Conservation (phyloP, 73 alveolate species). For the Tetrahymena borealis region DNA sequence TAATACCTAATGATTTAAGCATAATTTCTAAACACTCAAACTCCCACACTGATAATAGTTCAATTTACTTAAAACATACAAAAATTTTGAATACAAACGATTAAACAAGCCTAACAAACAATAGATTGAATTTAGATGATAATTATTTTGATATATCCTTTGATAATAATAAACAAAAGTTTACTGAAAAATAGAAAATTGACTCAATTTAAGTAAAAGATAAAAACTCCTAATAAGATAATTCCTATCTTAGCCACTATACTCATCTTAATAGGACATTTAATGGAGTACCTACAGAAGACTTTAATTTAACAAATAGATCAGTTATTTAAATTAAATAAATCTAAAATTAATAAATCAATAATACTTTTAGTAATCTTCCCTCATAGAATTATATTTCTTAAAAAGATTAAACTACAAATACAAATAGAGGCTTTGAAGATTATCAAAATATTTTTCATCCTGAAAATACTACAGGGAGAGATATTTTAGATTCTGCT, state of each 20-base stretch:
- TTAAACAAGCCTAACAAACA: background rate
- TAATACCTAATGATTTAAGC: background rate
- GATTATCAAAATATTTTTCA: background rate
- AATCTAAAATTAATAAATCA: too few relatives aligned
- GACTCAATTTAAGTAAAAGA: background rate
- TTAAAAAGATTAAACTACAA: too few relatives aligned
- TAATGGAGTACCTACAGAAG: too few relatives aligned
- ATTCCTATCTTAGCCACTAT: too few relatives aligned
- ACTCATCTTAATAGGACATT: too few relatives aligned
- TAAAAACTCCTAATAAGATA: too few relatives aligned
- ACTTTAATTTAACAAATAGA: too few relatives aligned
- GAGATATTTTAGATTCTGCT: background rate
- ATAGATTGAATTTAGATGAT: background rate
- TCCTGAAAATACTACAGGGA: background rate
- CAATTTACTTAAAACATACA: background rate
- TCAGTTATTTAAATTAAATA: too few relatives aligned
- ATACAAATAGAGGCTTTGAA: background rate
- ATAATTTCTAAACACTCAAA: background rate
- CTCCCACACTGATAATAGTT: background rate
- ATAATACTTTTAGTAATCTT: too few relatives aligned
- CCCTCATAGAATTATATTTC: too few relatives aligned
- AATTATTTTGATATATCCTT: background rate
- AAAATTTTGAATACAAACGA: background rate
- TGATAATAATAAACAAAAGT: background rate
- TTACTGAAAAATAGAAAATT: background rate